These are phyloP conservation scores for Chaetomiaceae sp. DNA, from an alignment of 2,329 filamentous ascomycete genomes.

Conservation along the genomic window DNA sequence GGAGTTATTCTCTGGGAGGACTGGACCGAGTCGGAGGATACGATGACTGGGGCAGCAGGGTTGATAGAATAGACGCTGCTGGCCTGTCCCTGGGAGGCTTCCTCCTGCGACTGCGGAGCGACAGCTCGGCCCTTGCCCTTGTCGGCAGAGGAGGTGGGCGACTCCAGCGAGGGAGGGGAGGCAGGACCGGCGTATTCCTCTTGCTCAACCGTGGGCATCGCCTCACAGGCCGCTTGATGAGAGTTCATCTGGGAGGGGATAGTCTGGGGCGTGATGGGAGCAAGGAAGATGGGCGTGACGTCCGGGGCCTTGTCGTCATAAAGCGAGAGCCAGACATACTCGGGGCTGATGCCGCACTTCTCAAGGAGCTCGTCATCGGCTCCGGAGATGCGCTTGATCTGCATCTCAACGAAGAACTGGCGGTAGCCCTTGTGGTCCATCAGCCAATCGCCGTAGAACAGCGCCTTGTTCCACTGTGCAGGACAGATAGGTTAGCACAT, in stretches of 20 bases:
- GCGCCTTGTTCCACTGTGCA: slow-evolving; percentile 19
- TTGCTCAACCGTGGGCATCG: slow-evolving; percentile 1
- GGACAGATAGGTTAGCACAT: slow-evolving; percentile 7
- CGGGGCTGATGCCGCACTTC: slow-evolving; percentile 15
- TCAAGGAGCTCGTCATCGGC: slow-evolving; percentile 14
- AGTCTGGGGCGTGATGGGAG: neutral
- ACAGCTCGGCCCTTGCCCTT: slow-evolving; percentile 13
- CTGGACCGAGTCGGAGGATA: neutral
- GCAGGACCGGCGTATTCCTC: neutral
- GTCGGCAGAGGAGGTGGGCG: slow-evolving; percentile 4
- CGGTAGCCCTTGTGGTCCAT: slow-evolving; percentile 9
- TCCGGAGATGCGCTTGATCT: slow-evolving; percentile 25
- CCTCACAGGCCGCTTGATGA: neutral
- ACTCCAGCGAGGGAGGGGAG: neutral
- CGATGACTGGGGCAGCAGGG: neutral
- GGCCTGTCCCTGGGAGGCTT: too few species aligned
- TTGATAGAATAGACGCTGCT: too few species aligned
- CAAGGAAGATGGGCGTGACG: neutral
- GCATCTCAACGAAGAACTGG: slow-evolving; percentile 21
- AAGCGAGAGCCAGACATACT: slow-evolving; percentile 16
- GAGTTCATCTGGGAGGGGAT: slow-evolving; percentile 1
- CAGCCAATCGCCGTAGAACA: slow-evolving; percentile 23
- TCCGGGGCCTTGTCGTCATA: slow-evolving; percentile 8
- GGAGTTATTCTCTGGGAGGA: neutral
- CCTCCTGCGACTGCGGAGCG: neutral